Evolutionary conservation across 495 filamentous ascomycete genomes (phyloP).

Genomic region (Choiromyces venosus): DNA sequence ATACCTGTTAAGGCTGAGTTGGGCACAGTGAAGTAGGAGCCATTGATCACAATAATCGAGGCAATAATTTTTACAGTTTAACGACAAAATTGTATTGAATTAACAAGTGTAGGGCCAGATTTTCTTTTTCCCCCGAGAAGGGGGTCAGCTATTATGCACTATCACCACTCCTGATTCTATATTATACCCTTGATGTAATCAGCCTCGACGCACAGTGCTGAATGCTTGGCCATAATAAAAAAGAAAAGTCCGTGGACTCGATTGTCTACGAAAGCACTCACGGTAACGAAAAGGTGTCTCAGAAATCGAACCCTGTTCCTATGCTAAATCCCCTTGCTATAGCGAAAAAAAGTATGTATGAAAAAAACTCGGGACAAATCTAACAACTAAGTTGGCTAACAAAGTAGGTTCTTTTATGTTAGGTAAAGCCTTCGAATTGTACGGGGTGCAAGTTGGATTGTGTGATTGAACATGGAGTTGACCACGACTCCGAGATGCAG

Average conservation of each 20-base stretch:
- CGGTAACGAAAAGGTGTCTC: neutral
- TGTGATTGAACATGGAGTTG: neutral
- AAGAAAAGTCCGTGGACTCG: neutral
- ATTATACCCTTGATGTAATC: neutral
- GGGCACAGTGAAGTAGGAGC: too few relatives aligned
- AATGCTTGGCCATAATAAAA: neutral
- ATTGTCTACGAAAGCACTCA: neutral
- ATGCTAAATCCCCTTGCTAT: neutral
- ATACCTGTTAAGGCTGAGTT: too few relatives aligned
- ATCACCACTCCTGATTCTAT: neutral
- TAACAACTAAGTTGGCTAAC: neutral
- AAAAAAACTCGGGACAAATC: neutral
- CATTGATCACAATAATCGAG: neutral
- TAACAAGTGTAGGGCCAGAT: neutral
- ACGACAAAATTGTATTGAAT: neutral
- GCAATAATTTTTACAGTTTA: neutral
- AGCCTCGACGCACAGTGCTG: neutral
- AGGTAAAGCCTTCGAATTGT: neutral
- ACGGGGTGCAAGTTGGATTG: neutral
- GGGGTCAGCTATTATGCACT: neutral
- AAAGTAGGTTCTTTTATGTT: neutral
- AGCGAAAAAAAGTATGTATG: neutral
- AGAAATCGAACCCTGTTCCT: neutral
- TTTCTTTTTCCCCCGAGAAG: neutral
- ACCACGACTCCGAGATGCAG: neutral